Conservation (phyloP, 768 basidiomycete species). For the Trametes cingulata region DNA sequence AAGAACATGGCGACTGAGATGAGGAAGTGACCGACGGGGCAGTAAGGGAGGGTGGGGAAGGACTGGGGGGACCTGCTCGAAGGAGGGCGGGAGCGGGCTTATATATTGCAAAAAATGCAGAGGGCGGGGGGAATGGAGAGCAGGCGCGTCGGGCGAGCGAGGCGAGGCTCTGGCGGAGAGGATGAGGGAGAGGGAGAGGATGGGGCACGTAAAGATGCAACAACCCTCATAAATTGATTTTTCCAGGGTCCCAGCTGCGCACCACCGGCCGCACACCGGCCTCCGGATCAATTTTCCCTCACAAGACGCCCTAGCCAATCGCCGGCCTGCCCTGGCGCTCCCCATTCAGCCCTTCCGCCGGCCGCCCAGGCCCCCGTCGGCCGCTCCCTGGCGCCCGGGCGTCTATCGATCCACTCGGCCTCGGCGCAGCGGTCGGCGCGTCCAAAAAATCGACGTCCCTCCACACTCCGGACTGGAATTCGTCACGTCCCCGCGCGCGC, state of each 20-base stretch:
- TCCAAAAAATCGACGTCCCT: too few relatives aligned
- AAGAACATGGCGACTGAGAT: slow-evolving; percentile 45
- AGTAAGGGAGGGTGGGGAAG: slow-evolving; percentile 17
- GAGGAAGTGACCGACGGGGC: slow-evolving; percentile 18
- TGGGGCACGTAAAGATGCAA: background rate
- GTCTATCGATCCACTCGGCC: background rate
- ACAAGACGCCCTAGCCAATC: slow-evolving; percentile 2
- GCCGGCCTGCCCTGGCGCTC: slow-evolving; percentile 6
- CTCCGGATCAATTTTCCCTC: background rate
- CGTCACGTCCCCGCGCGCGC: background rate
- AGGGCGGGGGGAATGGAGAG: slow-evolving; percentile 5
- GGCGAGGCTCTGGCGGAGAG: slow-evolving; percentile 4
- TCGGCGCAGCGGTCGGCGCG: background rate
- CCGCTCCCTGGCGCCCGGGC: background rate
- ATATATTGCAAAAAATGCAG: slow-evolving; percentile 7
- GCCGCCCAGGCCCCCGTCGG: background rate
- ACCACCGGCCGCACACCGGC: slow-evolving; percentile 1
- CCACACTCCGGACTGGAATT: too few relatives aligned
- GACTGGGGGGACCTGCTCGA: slow-evolving; percentile 17
- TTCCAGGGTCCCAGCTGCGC: slow-evolving; percentile 3
- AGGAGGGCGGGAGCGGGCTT: slow-evolving; percentile 19
- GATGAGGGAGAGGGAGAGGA: slow-evolving; percentile 15
- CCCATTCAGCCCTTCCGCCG: background rate
- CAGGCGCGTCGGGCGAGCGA: slow-evolving; percentile 15
- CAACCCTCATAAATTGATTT: background rate